Evolutionary conservation across 139 green algal genomes (phyloP), one percentile per base, ranked within the genome.

Genomic region (Pleodorina starrii): DNA sequence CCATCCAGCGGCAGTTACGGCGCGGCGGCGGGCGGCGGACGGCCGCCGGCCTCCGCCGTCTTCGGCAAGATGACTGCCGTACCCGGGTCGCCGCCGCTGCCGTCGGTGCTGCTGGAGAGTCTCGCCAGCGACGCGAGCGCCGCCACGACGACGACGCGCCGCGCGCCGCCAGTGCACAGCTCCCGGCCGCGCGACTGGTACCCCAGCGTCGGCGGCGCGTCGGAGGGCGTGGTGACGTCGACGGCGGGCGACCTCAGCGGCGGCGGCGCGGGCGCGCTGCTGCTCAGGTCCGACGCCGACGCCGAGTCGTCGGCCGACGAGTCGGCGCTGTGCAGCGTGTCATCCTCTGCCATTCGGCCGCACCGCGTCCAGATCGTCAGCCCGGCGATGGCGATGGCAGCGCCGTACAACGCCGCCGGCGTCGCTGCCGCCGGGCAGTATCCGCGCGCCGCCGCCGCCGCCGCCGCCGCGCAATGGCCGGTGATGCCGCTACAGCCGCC

Each of bases 401-500:
- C 40, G 72, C 27, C 72, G 40, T 54, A 80, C 40, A 38, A 6
- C 35, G 63, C 2, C 2, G 63, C 2, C 32, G 35, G 63, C 19
- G 63, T 11, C 11, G n/a, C 21, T 23, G 16, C 6, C 16, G 16
- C 63, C 21, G 21, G 21, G 63, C 63, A 36, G 6, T 23, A 23
- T 38, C 21, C 27, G 16, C 27, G 29, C 32, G 63, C 12, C 21
- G 63, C 21, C 19, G 63, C 63, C 63, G 29, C 21, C 32, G 29
- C 29, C 63, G 32, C 21, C 38, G 21, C 27, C 42, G 38, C 35
- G 14, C 81, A 78, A 17, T 87, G 81, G 81, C 81, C 81, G 6
- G 63, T 59, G 32, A 35, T 78, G 40, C 81, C 81, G 6, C 60
- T 87, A 27, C 81, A 77, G 23, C 81, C 59, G 43, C 81, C 81